A percentile compares a stretch with the other conserved stretches of the same genome.
Conservation (phyloP, 345 rosid species). For the Chamaenerion angustifolium region DNA sequence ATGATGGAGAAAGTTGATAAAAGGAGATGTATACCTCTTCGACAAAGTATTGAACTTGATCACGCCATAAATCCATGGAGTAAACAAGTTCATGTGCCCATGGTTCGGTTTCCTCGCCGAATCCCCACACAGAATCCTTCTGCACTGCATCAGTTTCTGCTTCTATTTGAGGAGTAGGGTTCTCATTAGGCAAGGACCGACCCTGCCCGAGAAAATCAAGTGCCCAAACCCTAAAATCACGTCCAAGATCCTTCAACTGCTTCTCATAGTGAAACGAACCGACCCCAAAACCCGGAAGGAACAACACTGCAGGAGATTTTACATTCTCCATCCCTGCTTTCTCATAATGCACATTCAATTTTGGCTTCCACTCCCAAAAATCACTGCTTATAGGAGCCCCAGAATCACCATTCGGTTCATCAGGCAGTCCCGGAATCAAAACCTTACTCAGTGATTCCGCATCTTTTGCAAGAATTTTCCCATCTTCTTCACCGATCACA, state of each 20-base stretch:
- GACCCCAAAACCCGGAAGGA: constrained; percentile 96
- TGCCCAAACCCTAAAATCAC: constrained; percentile 89
- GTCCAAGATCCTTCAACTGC: constrained; percentile 79
- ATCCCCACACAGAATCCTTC: constrained; percentile 51
- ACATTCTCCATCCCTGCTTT: constrained; percentile 52
- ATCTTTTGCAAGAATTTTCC: constrained; percentile 6
- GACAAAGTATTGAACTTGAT: constrained; percentile 64
- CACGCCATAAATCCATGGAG: constrained; percentile 80
- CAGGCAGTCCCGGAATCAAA: constrained; percentile 65
- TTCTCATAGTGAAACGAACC: constrained; percentile 94
- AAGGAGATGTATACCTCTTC: constrained; percentile 45
- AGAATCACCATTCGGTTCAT: constrained; percentile 35
- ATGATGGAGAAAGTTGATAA: not conserved
- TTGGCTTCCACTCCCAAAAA: constrained; percentile 81
- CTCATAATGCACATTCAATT: constrained; percentile 60
- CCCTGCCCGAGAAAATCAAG: constrained; percentile 96
- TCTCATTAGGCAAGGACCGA: constrained; percentile 62
- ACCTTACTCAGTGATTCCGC: constrained; percentile 29
- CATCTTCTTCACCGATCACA: constrained; percentile 33
- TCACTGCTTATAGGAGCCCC: constrained; percentile 42
- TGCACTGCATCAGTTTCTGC: constrained; percentile 15
- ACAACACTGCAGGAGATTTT: constrained; percentile 55
- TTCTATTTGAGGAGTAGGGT: constrained; percentile 41
- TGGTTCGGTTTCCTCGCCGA: constrained; percentile 61
- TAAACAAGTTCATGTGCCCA: constrained; percentile 76